Conservation (phyloP, 2,329 filamentous ascomycete genomes). For the Fusarium luffae region DNA sequence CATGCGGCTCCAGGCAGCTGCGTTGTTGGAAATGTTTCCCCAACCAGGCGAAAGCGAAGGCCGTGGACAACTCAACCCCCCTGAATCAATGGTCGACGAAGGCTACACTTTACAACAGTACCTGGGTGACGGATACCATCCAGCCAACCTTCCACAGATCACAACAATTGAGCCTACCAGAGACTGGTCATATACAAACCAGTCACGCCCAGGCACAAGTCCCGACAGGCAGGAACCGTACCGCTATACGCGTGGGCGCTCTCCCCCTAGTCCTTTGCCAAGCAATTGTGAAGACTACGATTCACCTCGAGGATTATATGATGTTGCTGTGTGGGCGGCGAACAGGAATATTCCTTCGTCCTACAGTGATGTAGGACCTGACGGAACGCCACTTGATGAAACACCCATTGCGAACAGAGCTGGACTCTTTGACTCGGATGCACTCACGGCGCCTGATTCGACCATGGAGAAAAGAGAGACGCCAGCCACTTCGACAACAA, state of each 20-base stretch:
- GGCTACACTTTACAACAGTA: constrained; percentile 55
- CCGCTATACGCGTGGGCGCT: constrained; percentile 63
- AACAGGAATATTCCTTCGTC: constrained; percentile 54
- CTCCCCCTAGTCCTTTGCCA: constrained; percentile 63
- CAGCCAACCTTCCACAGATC: constrained; percentile 51
- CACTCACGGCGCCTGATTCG: constrained; percentile 11
- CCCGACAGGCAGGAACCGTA: constrained; percentile 55
- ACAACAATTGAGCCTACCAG: constrained; percentile 55
- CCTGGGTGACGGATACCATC: constrained; percentile 50
- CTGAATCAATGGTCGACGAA: constrained; percentile 56
- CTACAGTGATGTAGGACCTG: constrained; percentile 51
- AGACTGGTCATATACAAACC: constrained; percentile 58
- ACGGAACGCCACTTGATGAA: constrained; percentile 38
- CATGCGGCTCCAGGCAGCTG: constrained; percentile 76
- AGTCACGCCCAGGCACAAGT: constrained; percentile 52
- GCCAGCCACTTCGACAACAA: constrained; percentile 33
- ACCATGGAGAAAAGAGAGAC: constrained; percentile 29
- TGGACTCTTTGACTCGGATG: constrained; percentile 25
- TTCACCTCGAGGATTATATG: constrained; percentile 44
- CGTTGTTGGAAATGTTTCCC: constrained; percentile 78
- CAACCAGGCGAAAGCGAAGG: constrained; percentile 20
- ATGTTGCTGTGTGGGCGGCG: constrained; percentile 53
- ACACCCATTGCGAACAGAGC: constrained; percentile 36
- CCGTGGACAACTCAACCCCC: constrained; percentile 38
- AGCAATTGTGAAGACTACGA: constrained; percentile 55